Percentiles rank a stretch among this genome's conserved stretches.
Conservation (phyloP, 2,329 filamentous ascomycete genomes). For the Magnaporthiopsis incrustans region DNA sequence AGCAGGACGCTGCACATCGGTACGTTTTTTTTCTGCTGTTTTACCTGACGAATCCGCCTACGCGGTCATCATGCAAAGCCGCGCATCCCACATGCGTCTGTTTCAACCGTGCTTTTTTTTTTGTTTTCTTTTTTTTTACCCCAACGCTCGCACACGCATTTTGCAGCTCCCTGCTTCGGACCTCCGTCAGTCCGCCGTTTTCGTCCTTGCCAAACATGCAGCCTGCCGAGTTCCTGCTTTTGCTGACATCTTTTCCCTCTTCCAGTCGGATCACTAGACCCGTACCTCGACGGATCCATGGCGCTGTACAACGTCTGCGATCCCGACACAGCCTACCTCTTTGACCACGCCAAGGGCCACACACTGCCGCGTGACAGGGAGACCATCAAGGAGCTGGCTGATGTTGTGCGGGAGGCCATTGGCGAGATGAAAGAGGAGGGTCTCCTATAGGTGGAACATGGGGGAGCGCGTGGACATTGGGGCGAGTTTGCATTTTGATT, state of each 20-base stretch:
- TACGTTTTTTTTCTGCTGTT: conserved; percentile 18
- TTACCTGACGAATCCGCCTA: conserved; percentile 5
- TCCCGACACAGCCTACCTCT: conserved; percentile 49
- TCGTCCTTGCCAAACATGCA: neutral
- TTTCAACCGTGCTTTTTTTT: neutral
- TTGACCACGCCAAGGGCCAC: conserved; percentile 59
- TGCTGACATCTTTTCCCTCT: neutral
- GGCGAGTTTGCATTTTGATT: neutral
- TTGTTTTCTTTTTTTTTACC: neutral
- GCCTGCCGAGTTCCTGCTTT: neutral
- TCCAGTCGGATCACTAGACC: conserved; percentile 45
- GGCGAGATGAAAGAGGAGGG: conserved; percentile 12
- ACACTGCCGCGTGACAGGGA: conserved; percentile 47
- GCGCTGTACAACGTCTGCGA: conserved; percentile 56
- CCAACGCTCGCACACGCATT: neutral
- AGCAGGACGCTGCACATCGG: conserved; percentile 45
- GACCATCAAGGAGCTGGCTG: conserved; percentile 38
- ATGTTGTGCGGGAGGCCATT: conserved; percentile 30
- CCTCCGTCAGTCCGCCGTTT: too few relatives aligned
- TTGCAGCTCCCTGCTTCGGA: conserved; percentile 1
- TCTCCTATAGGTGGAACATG: conserved; percentile 3
- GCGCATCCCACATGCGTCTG: conserved; percentile 2
- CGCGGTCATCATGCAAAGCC: neutral
- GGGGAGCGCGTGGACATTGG: neutral
- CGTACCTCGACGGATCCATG: conserved; percentile 52